phyloP scores from a whole-genome alignment of 768 basidiomycete genomes.

The Tricholoma hemisulphureum region DNA sequence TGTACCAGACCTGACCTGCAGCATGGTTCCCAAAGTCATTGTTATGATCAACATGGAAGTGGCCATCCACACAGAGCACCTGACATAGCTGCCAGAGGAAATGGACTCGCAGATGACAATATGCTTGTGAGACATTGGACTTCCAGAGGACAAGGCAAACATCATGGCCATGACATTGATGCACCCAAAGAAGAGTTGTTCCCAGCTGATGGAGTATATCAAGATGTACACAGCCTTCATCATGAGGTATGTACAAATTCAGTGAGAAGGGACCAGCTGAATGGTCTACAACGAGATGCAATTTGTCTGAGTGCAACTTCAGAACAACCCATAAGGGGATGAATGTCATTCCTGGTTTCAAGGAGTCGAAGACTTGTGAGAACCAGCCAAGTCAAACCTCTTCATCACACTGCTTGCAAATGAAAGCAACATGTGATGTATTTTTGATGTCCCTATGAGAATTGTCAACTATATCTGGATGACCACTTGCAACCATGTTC shows the following conservation, averaged over 20 bases:
- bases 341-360: conserved; percentile 35
- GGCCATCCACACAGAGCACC: conserved; percentile 24
- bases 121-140: conserved; percentile 38
- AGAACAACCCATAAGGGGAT: conserved; percentile 35
- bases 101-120: conserved; percentile 34
- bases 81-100: conserved; percentile 43
- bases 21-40: conserved; percentile 25
- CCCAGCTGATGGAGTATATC: conserved; percentile 16
- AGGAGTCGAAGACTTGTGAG: conserved; percentile 23
- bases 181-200: conserved; percentile 3
- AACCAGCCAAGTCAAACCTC: conserved; percentile 16
- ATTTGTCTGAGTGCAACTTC: conserved; percentile 25
- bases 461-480: not conserved
- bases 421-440: conserved; percentile 1
- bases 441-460: not conserved
- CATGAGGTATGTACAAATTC: conserved; percentile 14
- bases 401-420: conserved; percentile 18
- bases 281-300: conserved; percentile 38
- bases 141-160: conserved; percentile 27
- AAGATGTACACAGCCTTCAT: no score
- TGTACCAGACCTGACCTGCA: not conserved
- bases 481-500: not conserved
- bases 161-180: not conserved
- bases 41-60: conserved; percentile 18
- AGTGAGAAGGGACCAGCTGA: conserved; percentile 25